phyloP scores from a whole-genome alignment of 1,284 basidiomycete species.

The Sporisorium exsertum region DNA sequence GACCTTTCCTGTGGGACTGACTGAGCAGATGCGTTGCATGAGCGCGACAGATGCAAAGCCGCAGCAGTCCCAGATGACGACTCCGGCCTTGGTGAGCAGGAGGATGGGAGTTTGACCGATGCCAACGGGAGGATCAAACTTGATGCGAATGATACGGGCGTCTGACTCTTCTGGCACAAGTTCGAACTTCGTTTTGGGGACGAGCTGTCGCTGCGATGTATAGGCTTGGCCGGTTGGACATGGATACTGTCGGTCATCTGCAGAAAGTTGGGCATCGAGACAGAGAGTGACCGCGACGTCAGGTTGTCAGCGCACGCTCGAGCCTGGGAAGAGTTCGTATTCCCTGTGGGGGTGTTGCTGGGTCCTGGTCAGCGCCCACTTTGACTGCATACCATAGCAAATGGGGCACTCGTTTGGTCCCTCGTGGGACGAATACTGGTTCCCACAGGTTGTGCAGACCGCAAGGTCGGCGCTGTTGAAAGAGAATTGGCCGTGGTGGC shows the following conservation, averaged over 20 bases:
- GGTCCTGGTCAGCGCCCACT: neutral
- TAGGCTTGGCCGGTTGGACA: conserved; percentile 37
- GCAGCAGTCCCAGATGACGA: conserved; percentile 41
- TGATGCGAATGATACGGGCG: conserved; percentile 29
- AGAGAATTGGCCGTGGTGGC: neutral
- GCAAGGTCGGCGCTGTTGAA: conserved; percentile 34
- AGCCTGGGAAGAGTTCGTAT: neutral
- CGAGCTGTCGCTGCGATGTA: conserved; percentile 25
- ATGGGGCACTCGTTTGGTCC: conserved; percentile 33
- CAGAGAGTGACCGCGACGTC: neutral
- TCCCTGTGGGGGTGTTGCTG: neutral
- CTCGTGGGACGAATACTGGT: conserved; percentile 20
- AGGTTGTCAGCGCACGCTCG: neutral
- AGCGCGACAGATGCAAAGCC: conserved; percentile 36
- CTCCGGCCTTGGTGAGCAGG: conserved; percentile 23
- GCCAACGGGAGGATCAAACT: conserved; percentile 35
- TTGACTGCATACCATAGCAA: conserved; percentile 22
- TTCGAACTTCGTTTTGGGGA: conserved; percentile 22
- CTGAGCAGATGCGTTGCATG: conserved; percentile 20
- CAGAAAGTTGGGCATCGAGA: neutral
- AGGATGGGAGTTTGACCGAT: conserved; percentile 46
- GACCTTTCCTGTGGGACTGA: conserved; percentile 32
- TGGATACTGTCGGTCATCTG: conserved; percentile 37
- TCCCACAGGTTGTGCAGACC: conserved; percentile 41
- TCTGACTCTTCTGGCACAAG: conserved; percentile 36